Percentiles rank a stretch among this genome's conserved stretches.
Conservation (phyloP, 108 stramenopile species). For the Aurantiochytrium sp. region DNA sequence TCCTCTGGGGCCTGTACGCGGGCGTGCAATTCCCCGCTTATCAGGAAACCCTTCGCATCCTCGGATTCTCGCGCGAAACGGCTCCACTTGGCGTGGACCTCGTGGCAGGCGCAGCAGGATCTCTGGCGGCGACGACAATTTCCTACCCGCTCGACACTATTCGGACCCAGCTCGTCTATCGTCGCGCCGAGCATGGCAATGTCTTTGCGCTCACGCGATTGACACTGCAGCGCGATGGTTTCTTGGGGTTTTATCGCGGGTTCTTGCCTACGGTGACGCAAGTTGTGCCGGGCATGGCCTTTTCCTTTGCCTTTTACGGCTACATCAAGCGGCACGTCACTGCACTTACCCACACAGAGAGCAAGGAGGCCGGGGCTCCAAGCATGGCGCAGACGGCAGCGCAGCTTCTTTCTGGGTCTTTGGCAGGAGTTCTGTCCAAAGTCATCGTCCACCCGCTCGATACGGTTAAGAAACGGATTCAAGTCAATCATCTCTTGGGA, state of each 20-base stretch:
- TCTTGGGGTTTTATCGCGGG: not conserved
- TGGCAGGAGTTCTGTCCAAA: not conserved
- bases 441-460: not conserved
- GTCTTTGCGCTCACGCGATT: not conserved
- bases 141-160: conserved; percentile 13
- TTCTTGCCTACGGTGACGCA: not conserved
- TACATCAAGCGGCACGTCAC: not conserved
- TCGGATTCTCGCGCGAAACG: not conserved
- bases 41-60: not conserved
- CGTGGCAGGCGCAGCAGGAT: not conserved
- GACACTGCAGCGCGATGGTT: not conserved
- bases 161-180: not conserved
- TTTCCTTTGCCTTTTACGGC: not conserved
- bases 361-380: not conserved
- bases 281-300: conserved; percentile 1
- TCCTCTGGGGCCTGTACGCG: not conserved
- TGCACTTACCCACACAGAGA: not conserved
- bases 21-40: not conserved
- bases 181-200: not conserved
- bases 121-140: not conserved
- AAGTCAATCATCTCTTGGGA: not conserved
- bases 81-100: not conserved
- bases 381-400: not conserved
- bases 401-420: not conserved
- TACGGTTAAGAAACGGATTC: not conserved